These are phyloP conservation scores for Nakaseomyces nivariensis DNA, from an alignment of 1,139 yeast genomes.

Conservation along the genomic window DNA sequence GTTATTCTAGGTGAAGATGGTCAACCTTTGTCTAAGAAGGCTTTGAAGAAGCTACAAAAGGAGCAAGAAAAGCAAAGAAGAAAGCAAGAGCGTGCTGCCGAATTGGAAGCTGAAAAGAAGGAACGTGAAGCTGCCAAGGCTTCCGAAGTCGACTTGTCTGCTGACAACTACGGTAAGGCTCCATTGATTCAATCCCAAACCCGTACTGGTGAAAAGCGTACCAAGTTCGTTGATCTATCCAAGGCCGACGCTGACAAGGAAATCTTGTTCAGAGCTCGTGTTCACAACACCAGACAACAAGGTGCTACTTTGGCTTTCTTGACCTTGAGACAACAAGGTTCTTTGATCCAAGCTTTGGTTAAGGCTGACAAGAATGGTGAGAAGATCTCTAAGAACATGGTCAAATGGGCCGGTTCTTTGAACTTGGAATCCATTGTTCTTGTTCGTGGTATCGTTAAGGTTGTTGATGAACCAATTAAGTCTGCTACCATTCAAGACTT, in stretches of 20 bases:
- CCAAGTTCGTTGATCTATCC: conserved; percentile 45
- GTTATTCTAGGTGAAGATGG: conserved; percentile 66
- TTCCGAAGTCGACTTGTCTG: conserved; percentile 75
- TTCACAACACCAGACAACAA: conserved; percentile 87
- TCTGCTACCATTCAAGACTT: conserved; percentile 87
- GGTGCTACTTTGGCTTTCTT: conserved; percentile 91
- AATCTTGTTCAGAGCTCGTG: conserved; percentile 84
- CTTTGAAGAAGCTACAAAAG: conserved; percentile 86
- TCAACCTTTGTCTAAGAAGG: conserved; percentile 89
- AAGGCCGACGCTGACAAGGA: conserved; percentile 61
- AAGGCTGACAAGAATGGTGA: conserved; percentile 46
- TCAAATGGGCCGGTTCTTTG: conserved; percentile 85
- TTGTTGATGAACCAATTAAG: conserved; percentile 79
- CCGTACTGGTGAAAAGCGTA: conserved; percentile 54
- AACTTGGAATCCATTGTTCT: conserved; percentile 85
- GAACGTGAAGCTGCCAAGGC: conserved; percentile 43
- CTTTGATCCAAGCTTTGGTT: conserved; percentile 73
- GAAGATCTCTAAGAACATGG: conserved; percentile 84
- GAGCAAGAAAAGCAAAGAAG: conserved; percentile 87
- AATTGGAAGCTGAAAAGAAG: conserved; percentile 72
- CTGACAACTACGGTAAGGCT: conserved; percentile 77
- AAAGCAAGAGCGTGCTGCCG: conserved; percentile 88
- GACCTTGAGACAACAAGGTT: conserved; percentile 82
- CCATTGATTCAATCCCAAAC: conserved; percentile 71
- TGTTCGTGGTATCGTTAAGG: conserved; percentile 74